These are phyloP conservation scores for Coniella lustricola DNA, from an alignment of 2,329 filamentous ascomycete species.

Conservation along the genomic window DNA sequence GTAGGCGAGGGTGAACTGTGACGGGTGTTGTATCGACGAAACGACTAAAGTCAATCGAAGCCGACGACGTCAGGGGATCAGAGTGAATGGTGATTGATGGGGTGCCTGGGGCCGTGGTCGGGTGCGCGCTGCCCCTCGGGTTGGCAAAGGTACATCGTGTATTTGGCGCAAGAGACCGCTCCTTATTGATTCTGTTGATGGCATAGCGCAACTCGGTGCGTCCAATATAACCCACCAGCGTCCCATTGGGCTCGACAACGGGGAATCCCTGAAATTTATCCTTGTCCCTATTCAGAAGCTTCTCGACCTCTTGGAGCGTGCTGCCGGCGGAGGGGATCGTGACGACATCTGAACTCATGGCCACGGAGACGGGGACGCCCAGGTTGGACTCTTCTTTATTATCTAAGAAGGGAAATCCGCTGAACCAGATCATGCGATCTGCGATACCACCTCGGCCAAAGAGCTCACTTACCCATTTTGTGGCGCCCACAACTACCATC, in stretches of 20 bases:
- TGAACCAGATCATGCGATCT: slow-evolving; percentile 98
- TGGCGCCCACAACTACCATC: slow-evolving; percentile 98
- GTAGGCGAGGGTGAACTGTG: slow-evolving; percentile 81
- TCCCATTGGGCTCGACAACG: slow-evolving; percentile 63
- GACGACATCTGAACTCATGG: slow-evolving; percentile 74
- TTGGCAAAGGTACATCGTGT: slow-evolving; percentile 70
- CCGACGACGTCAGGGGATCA: slow-evolving; percentile 19
- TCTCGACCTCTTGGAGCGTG: slow-evolving; percentile 68
- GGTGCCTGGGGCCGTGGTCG: slow-evolving; percentile 27
- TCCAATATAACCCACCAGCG: slow-evolving; percentile 84
- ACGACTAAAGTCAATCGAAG: slow-evolving; percentile 69
- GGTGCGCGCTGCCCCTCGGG: slow-evolving; percentile 21
- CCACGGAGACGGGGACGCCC: slow-evolving; percentile 83
- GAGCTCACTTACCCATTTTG: slow-evolving; percentile 83
- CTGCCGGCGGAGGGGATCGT: slow-evolving; percentile 69
- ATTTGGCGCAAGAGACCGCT: slow-evolving; percentile 57
- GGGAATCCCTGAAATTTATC: slow-evolving; percentile 91
- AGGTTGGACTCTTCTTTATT: slow-evolving; percentile 98
- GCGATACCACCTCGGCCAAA: slow-evolving; percentile 88
- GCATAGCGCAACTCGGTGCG: slow-evolving; percentile 88
- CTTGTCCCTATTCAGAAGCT: slow-evolving; percentile 62
- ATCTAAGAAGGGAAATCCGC: slow-evolving; percentile 92
- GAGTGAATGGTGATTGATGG: slow-evolving; percentile 38
- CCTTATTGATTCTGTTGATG: slow-evolving; percentile 68
- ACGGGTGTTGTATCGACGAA: slow-evolving; percentile 88